Conservation (phyloP, 2,329 filamentous ascomycete genomes). For the Ceratocystis cubensis region DNA sequence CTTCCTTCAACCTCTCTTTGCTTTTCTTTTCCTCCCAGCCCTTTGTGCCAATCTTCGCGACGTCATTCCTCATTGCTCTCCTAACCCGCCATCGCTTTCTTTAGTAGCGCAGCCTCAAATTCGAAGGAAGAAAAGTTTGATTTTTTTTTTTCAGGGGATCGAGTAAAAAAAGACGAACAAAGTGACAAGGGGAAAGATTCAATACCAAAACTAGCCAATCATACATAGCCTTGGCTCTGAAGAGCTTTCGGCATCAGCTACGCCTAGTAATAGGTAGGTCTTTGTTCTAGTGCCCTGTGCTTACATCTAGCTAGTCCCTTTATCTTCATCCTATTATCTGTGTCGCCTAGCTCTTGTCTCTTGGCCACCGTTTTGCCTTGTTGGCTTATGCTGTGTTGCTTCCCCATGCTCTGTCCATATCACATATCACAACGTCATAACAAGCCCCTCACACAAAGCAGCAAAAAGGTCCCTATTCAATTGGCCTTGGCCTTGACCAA, state of each 20-base stretch:
- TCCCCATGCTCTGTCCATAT: background rate
- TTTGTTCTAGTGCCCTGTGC: background rate
- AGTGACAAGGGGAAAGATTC: background rate
- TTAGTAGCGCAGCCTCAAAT: background rate
- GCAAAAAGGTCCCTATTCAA: background rate
- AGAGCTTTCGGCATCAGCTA: background rate
- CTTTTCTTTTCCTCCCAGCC: background rate
- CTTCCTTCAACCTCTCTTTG: background rate
- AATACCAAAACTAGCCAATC: background rate
- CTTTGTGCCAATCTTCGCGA: background rate
- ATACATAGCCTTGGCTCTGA: background rate
- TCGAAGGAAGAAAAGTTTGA: background rate
- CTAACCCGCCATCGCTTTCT: background rate
- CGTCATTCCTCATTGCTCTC: background rate
- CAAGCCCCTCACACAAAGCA: background rate
- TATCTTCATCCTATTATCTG: background rate
- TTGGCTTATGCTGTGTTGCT: background rate
- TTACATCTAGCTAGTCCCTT: background rate
- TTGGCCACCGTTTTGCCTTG: background rate
- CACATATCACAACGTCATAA: background rate
- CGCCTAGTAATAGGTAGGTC: background rate
- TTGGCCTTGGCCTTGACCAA: no score
- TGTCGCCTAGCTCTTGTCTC: background rate
- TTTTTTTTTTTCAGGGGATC: background rate
- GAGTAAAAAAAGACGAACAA: background rate